Evolutionary conservation across 2,329 filamentous ascomycete species (phyloP), one percentile per base, ranked within the genome.

Genomic region (Albophoma yamanashiensis): DNA sequence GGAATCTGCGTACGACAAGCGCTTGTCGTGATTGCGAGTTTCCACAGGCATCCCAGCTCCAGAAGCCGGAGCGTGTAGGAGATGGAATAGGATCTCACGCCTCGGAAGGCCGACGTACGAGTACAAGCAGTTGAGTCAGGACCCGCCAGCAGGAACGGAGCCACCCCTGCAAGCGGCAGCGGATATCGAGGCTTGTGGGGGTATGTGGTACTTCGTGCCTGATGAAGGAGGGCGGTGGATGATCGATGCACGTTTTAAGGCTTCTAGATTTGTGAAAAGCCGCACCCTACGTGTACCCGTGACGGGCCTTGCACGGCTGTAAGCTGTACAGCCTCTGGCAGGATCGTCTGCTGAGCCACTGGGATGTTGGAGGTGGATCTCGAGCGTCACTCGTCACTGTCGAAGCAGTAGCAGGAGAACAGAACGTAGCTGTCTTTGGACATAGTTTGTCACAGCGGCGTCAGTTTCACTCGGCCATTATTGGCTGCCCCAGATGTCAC

Each of bases 201-300:
- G 59, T 59, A 62, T 59, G 59, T 59, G 62, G 61, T 62, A 61
- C 62, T 58, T 34, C 31, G 31, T 53, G 31, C 60, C 56, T 61
- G 62, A 62, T 61, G 57, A 61, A 59, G 61, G 61, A 61, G 56
- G 61, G 61, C 40, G 15, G 61, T 59, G 62, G 59, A 55, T 45
- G 59, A 58, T 55, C 50, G 57, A 60, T 60, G 58, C 58, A 62
- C 61, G 55, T 61, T 42, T 61, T 58, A 58, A 63, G 56, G 53
- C 62, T 62, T 62, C 58, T 55, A 58, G 60, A 62, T 60, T 63
- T 56, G 58, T 61, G 59, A 63, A 63, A 62, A 62, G 58, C 58
- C 60, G 62, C 62, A 53, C 31, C 31, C 50, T 36, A 52, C 47
- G 22, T 11, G 43, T 47, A 25, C 25, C 47, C 47, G 27, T 52